These are phyloP conservation scores for Suhomyces choctaworum DNA, from an alignment of 1,139 yeast genomes.

Conservation along the genomic window DNA sequence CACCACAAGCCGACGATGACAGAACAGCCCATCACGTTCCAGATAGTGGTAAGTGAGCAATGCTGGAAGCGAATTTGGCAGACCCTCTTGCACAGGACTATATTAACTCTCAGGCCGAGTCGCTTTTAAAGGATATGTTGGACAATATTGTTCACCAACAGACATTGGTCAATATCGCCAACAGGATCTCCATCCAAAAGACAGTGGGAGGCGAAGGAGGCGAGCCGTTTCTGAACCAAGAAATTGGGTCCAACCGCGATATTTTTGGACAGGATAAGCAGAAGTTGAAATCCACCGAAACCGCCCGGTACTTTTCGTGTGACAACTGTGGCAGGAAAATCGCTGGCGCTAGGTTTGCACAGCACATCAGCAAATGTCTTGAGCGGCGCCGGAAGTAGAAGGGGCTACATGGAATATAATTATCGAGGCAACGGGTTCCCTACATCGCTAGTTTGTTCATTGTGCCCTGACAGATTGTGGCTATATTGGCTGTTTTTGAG, in stretches of 20 bases:
- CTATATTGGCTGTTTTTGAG: too few species aligned
- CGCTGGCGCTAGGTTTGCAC: conserved; percentile 90
- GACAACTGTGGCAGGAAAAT: conserved; percentile 80
- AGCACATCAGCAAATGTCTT: conserved; percentile 85
- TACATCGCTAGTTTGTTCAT: too few species aligned
- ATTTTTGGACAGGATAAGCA: conserved; percentile 45
- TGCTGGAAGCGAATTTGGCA: too few species aligned
- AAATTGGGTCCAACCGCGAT: conserved; percentile 27
- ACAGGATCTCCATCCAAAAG: conserved; percentile 25
- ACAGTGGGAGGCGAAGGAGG: conserved; percentile 18
- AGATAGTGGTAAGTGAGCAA: conserved; percentile 18
- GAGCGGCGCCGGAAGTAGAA: conserved; percentile 36
- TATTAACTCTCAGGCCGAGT: conserved; percentile 22
- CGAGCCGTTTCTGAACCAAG: conserved; percentile 12
- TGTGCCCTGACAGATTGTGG: too few species aligned
- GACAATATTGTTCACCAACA: conserved; percentile 37
- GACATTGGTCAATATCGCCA: conserved; percentile 30
- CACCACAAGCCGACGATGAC: too few species aligned
- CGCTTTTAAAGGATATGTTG: conserved; percentile 35
- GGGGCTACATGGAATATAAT: too few species aligned
- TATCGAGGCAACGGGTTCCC: too few species aligned
- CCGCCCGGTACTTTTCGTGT: conserved; percentile 67
- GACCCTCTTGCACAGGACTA: too few species aligned
- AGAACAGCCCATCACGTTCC: conserved; percentile 19
- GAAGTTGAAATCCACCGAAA: conserved; percentile 40